These are phyloP conservation scores for Fusarium nelsonii DNA, from an alignment of 2,329 filamentous ascomycete genomes.

Conservation along the genomic window DNA sequence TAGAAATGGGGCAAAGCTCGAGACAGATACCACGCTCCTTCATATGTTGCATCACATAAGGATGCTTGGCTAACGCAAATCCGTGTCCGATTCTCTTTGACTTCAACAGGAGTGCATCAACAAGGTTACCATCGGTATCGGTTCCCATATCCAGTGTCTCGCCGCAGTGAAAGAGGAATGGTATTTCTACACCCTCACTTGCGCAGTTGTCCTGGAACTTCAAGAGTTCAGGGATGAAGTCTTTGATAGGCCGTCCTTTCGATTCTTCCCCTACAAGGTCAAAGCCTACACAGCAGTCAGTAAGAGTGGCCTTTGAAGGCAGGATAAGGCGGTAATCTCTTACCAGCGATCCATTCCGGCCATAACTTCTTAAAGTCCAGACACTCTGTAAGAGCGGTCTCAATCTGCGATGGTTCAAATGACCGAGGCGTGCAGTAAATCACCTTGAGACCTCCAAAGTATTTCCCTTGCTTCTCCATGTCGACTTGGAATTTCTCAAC, in stretches of 20 bases:
- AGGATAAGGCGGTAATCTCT: constrained; percentile 37
- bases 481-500: constrained; percentile 61
- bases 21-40: constrained; percentile 73
- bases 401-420: constrained; percentile 63
- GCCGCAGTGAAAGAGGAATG: constrained; percentile 82
- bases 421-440: constrained; percentile 78
- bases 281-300: constrained; percentile 62
- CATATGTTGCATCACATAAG: constrained; percentile 74
- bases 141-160: constrained; percentile 77
- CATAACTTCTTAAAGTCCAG: constrained; percentile 69
- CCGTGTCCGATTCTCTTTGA: constrained; percentile 80
- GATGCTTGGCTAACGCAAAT: constrained; percentile 76
- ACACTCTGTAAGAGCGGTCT: constrained; percentile 69
- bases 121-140: constrained; percentile 74
- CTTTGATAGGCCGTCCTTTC: constrained; percentile 68
- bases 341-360: constrained; percentile 73
- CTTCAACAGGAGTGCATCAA: constrained; percentile 74
- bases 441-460: constrained; percentile 75
- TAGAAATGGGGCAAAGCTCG: constrained; percentile 83
- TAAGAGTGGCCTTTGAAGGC: neutral
- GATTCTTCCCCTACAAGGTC: constrained; percentile 78
- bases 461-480: constrained; percentile 47
- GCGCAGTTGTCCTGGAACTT: constrained; percentile 67
- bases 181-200: constrained; percentile 65
- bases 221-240: constrained; percentile 67